Evolutionary conservation across 225 moss, liverwort and hornwort species (phyloP).

Genomic region (Marchantia polymorpha): DNA sequence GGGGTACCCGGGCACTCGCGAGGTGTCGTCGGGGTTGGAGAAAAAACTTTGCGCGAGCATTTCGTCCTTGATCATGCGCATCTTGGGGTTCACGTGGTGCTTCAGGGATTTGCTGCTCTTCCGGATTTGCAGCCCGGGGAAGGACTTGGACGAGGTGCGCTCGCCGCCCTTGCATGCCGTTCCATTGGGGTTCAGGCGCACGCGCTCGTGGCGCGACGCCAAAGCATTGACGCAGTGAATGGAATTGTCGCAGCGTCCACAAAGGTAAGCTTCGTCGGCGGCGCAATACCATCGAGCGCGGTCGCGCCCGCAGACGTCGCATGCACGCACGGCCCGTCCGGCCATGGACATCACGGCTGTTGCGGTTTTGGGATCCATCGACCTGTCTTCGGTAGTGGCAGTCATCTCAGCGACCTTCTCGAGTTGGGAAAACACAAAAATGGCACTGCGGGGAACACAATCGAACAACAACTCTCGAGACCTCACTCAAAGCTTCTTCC

Average conservation of each 20-base stretch:
- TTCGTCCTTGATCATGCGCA: slow-evolving; percentile 7
- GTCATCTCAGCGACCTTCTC: not conserved
- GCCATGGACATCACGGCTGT: slow-evolving; percentile 58
- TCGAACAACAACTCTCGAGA: not conserved
- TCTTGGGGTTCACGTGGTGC: not conserved
- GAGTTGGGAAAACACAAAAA: not conserved
- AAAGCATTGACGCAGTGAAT: slow-evolving; percentile 87
- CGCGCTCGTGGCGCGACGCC: slow-evolving; percentile 69
- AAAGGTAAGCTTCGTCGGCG: slow-evolving; percentile 77
- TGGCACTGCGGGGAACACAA: not conserved
- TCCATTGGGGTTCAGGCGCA: slow-evolving; percentile 53
- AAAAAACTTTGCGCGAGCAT: slow-evolving; percentile 12
- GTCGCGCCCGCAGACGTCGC: slow-evolving; percentile 63
- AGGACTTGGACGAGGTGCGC: not conserved
- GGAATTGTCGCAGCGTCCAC: slow-evolving; percentile 66
- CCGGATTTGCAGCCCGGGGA: not conserved
- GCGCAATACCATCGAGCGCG: slow-evolving; percentile 74
- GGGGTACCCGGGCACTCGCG: slow-evolving; percentile 9
- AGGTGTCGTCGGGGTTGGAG: not conserved
- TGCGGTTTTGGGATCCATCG: not conserved
- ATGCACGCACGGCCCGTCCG: slow-evolving; percentile 57
- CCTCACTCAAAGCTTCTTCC: not conserved
- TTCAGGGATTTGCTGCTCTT: not conserved
- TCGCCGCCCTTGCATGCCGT: slow-evolving; percentile 41
- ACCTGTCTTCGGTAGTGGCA: not conserved